A percentile compares a stretch with the other conserved stretches of the same genome.
Evolutionary conservation across 2,329 filamentous ascomycete genomes (phyloP).

Genomic region (Ambrosiella cleistominuta): DNA sequence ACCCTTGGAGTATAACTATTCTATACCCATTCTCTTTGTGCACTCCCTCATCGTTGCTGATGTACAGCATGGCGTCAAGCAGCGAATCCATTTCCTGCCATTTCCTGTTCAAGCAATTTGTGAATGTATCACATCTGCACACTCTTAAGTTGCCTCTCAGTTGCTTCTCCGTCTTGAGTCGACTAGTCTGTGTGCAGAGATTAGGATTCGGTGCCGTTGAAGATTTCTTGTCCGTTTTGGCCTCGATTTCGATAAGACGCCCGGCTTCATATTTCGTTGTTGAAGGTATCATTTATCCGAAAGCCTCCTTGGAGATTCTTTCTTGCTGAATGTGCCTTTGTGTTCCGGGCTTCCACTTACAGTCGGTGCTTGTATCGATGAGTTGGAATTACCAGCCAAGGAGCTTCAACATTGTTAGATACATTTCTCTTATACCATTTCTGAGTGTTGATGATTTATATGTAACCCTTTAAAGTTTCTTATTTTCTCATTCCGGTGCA

Average conservation of each 20-base stretch:
- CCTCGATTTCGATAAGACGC: conserved; percentile 15
- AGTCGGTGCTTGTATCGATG: conserved; percentile 4
- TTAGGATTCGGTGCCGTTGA: conserved; percentile 28
- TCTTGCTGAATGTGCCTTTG: conserved; percentile 4
- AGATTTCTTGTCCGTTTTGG: conserved; percentile 35
- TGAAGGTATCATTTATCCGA: conserved; percentile 4
- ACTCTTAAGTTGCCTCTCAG: conserved; percentile 92
- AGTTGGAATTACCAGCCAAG: neutral
- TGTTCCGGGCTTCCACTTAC: conserved; percentile 7
- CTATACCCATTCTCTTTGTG: neutral
- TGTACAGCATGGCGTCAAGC: neutral
- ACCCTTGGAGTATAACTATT: neutral
- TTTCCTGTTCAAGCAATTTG: too few relatives aligned
- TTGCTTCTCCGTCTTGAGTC: conserved; percentile 63
- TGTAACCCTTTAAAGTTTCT: neutral
- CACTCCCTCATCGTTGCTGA: neutral
- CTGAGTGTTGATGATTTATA: neutral
- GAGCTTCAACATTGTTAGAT: conserved; percentile 7
- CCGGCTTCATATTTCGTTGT: conserved; percentile 11
- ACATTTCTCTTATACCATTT: conserved; percentile 3
- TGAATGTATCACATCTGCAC: conserved; percentile 38
- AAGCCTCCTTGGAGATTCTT: conserved; percentile 11
- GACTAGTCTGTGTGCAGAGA: conserved; percentile 97
- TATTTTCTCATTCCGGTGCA: neutral
- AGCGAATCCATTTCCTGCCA: neutral